Conservation (phyloP, 1,284 basidiomycete species). For the Chiua sp. region DNA sequence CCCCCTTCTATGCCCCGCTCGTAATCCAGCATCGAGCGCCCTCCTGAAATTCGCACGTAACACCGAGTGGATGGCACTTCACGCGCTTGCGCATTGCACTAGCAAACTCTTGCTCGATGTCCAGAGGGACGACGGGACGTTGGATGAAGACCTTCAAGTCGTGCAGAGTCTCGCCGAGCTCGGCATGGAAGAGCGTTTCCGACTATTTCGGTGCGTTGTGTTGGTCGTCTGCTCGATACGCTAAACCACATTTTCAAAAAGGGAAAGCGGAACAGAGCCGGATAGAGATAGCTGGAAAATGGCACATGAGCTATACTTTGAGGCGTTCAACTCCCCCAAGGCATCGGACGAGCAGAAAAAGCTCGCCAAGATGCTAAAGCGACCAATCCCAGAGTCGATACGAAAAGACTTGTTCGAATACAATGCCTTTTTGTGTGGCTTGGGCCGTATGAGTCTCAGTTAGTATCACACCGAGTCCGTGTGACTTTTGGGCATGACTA, state of each 20-base stretch:
- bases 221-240: not conserved
- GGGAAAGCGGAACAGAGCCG: slow-evolving; percentile 48
- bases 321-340: slow-evolving; percentile 62
- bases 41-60: slow-evolving; percentile 66
- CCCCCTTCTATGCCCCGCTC: slow-evolving; percentile 73
- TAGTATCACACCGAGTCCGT: slow-evolving; percentile 30
- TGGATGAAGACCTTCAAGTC: slow-evolving; percentile 56
- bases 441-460: slow-evolving; percentile 87
- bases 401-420: slow-evolving; percentile 71
- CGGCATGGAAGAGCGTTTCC: slow-evolving; percentile 69
- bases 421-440: slow-evolving; percentile 70
- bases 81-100: slow-evolving; percentile 71
- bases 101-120: slow-evolving; percentile 65
- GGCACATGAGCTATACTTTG: slow-evolving; percentile 59
- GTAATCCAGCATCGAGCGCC: slow-evolving; percentile 70
- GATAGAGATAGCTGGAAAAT: slow-evolving; percentile 67
- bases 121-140: slow-evolving; percentile 50
- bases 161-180: slow-evolving; percentile 61
- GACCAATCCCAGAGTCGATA: slow-evolving; percentile 57
- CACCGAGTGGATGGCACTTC: slow-evolving; percentile 75
- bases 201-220: slow-evolving; percentile 52
- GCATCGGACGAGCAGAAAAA: slow-evolving; percentile 58
- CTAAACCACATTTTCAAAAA: not conserved
- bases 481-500: slow-evolving; percentile 5
- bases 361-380: slow-evolving; percentile 60